Base-by-base conservation (phyloP, 2,329 filamentous ascomycete genomes). In the Xylariaceae sp. region DNA sequence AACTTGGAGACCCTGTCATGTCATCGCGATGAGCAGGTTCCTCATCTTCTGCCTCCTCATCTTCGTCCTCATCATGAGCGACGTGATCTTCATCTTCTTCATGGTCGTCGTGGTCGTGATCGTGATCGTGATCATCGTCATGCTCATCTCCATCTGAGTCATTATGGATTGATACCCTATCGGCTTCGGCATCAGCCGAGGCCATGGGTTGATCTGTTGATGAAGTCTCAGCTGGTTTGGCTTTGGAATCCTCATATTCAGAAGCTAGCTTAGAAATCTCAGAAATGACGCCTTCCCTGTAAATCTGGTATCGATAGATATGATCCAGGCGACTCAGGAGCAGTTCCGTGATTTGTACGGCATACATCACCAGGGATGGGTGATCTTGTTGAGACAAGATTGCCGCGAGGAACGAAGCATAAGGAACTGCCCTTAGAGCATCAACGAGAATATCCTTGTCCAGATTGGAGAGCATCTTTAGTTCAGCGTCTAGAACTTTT, bases 401-500 rank as follows among this genome's bases (percentile, higher is more conserved):
- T 0, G 92, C 91, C 1, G 94, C 94, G 32, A 99, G 74, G 69
- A 96, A 96, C 0, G 95, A 99, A 2, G 94, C 91, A 71, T 97
- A 99, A 0, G 94, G 89, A 1, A 99, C 91, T 12, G 89, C 83
- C 30, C 87, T 87, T 32, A 99, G 74, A 6, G 92, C 88, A 64
- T 96, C 92, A 58, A 89, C 81, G 3, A 99, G 80, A 49, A 99
- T 90, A 39, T 81, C 78, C 43, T 84, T 85, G 63, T 96, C 90
- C n/a, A 99, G 74, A 61, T 96, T 96, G 9, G 91, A 96, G 7
- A 99, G 80, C 90, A 99, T 97, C 74, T 97, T 97, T 44, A 97
- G 76, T 67, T 99, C 94, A n/a, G 92, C 94, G 26, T 85, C 89
- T 35, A 99, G 79, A 2, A 99, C 94, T 72, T 96, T 96, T 68